A percentile compares a stretch with the other conserved stretches of the same genome.
phyloP scores from a whole-genome alignment of 164 flowering plant genomes.

The Chimonanthus praecox region DNA sequence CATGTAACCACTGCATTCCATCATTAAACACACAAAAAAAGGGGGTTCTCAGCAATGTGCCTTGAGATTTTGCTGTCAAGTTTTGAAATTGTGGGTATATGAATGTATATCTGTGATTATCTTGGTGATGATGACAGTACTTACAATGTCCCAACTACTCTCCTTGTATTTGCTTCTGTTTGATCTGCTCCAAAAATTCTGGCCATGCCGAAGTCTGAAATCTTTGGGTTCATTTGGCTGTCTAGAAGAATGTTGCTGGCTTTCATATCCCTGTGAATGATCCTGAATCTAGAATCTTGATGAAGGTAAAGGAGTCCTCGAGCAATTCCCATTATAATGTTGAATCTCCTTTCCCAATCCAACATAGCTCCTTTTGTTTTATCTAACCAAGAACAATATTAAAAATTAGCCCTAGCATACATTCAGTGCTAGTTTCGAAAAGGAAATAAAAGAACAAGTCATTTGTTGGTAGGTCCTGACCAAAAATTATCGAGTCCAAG shows the following conservation, averaged over 20 bases:
- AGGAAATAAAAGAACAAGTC: not conserved
- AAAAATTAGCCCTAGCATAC: not conserved
- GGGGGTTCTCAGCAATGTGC: not conserved
- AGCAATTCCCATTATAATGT: constrained; percentile 69
- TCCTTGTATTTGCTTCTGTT: constrained; percentile 22
- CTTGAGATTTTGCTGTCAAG: not conserved
- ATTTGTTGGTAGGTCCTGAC: constrained; percentile 5
- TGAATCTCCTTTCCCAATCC: constrained; percentile 55
- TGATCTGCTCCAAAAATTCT: constrained; percentile 23
- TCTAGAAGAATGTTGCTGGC: constrained; percentile 74
- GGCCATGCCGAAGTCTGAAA: constrained; percentile 90
- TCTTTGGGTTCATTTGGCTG: constrained; percentile 69
- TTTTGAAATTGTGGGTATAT: not conserved
- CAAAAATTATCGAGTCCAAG: constrained; percentile 24
- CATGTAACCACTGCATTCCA: constrained; percentile 11
- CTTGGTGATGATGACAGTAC: constrained; percentile 3
- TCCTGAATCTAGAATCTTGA: constrained; percentile 64
- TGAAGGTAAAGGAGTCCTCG: constrained; percentile 83
- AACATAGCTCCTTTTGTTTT: constrained; percentile 28
- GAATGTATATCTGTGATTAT: not conserved
- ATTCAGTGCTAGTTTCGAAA: not conserved
- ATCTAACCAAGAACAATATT: constrained; percentile 24
- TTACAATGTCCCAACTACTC: constrained; percentile 33
- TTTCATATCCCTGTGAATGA: constrained; percentile 73
- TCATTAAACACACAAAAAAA: not conserved